These are phyloP conservation scores for Lentinula aciculospora DNA, from an alignment of 768 basidiomycete species.

Conservation along the genomic window DNA sequence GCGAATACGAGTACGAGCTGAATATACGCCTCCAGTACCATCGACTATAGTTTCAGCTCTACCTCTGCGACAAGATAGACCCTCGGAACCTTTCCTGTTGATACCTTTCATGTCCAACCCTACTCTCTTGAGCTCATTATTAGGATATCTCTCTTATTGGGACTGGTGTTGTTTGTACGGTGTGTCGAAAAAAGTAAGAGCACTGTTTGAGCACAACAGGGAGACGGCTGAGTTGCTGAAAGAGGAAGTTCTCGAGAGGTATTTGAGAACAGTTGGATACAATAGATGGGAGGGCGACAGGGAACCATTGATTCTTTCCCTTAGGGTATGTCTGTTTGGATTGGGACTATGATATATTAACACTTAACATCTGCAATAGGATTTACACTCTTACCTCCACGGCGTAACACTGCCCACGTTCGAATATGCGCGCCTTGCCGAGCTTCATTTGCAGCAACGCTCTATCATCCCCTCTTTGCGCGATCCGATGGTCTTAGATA, in stretches of 20 bases:
- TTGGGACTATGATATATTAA: background rate
- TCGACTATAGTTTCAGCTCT: background rate
- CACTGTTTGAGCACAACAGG: slow-evolving; percentile 28
- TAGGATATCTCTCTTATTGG: slow-evolving; percentile 62
- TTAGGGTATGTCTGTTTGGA: slow-evolving; percentile 42
- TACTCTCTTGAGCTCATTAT: slow-evolving; percentile 44
- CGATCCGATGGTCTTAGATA: slow-evolving; percentile 32
- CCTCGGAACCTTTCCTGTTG: slow-evolving; percentile 47
- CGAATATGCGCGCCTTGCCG: slow-evolving; percentile 60
- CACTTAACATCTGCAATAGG: slow-evolving; percentile 33
- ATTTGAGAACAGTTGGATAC: slow-evolving; percentile 69
- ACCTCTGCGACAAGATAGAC: slow-evolving; percentile 25
- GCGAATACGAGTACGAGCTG: background rate
- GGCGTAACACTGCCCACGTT: slow-evolving; percentile 74
- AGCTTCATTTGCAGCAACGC: slow-evolving; percentile 49
- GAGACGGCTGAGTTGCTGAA: slow-evolving; percentile 30
- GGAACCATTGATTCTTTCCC: slow-evolving; percentile 59
- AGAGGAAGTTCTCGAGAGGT: slow-evolving; percentile 66
- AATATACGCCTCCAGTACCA: background rate
- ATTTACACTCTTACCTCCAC: slow-evolving; percentile 74
- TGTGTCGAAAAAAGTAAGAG: slow-evolving; percentile 49
- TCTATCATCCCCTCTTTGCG: slow-evolving; percentile 34
- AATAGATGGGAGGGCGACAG: slow-evolving; percentile 54
- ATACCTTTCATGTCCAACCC: slow-evolving; percentile 49
- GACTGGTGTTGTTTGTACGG: slow-evolving; percentile 65